Percentiles rank a stretch among this genome's conserved stretches.
phyloP scores from a whole-genome alignment of 805 yeast species.

The Kluyveromyces starmeri region DNA sequence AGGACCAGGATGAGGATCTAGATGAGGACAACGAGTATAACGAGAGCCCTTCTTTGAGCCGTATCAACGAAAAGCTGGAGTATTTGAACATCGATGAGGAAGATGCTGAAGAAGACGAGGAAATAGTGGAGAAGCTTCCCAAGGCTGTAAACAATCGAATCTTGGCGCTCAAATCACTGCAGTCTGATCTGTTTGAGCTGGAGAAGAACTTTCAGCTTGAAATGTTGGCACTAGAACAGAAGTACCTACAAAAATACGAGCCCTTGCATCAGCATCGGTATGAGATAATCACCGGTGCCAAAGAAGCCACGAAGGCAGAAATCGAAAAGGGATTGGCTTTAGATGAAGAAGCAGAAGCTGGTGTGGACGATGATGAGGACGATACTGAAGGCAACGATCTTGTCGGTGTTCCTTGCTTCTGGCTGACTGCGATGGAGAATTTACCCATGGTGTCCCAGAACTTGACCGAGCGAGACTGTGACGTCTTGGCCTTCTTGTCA shows the following conservation, averaged over 20 bases:
- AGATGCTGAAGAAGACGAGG: conserved; percentile 1
- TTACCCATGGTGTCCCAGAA: conserved; percentile 71
- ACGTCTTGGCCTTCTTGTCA: conserved; percentile 57
- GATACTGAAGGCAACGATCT: conserved; percentile 37
- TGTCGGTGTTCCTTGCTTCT: conserved; percentile 85
- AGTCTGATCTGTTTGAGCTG: conserved; percentile 66
- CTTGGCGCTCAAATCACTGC: conserved; percentile 72
- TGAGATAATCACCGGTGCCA: conserved; percentile 58
- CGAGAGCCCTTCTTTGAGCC: conserved; percentile 2
- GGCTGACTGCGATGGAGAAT: conserved; percentile 93
- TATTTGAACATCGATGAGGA: conserved; percentile 1
- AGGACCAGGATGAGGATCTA: neutral
- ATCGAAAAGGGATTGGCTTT: conserved; percentile 68
- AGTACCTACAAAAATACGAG: conserved; percentile 58
- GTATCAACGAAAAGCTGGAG: conserved; percentile 3
- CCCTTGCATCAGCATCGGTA: conserved; percentile 73
- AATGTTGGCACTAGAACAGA: conserved; percentile 75
- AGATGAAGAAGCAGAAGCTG: conserved; percentile 48
- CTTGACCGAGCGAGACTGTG: conserved; percentile 84
- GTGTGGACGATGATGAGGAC: conserved; percentile 35
- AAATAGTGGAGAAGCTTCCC: conserved; percentile 48
- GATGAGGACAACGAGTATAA: conserved; percentile 1
- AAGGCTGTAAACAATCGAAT: conserved; percentile 65
- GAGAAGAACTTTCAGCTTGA: conserved; percentile 91
- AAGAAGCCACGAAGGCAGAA: conserved; percentile 73